Percentiles rank a stretch among this genome's conserved stretches.
phyloP scores from a whole-genome alignment of 192 early-diverging fungal species.

The Jimgerdemannia lactiflua region DNA sequence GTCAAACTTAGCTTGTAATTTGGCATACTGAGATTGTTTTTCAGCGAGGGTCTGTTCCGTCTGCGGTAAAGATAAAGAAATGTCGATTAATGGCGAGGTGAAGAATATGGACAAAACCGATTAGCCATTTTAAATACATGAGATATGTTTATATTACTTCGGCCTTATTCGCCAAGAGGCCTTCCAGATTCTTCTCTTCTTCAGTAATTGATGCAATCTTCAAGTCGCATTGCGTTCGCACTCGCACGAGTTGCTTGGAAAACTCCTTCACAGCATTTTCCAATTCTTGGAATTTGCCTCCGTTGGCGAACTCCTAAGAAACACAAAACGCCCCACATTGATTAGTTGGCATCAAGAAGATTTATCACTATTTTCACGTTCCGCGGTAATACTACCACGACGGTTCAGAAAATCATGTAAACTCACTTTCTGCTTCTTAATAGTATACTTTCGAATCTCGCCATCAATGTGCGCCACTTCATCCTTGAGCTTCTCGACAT shows the following conservation, averaged over 20 bases:
- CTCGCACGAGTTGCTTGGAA: conserved; percentile 76
- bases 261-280: conserved; percentile 73
- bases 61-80: conserved; percentile 18
- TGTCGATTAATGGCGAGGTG: too few species aligned
- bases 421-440: conserved; percentile 10
- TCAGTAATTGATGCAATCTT: conserved; percentile 74
- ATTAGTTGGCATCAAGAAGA: too few species aligned
- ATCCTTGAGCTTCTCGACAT: conserved; percentile 50
- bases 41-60: conserved; percentile 40
- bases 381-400: too few species aligned
- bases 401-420: too few species aligned
- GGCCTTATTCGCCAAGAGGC: conserved; percentile 29
- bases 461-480: conserved; percentile 66
- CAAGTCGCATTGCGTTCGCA: conserved; percentile 84
- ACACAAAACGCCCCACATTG: neutral
- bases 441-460: conserved; percentile 42
- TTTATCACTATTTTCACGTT: too few species aligned
- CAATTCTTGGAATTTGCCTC: conserved; percentile 64
- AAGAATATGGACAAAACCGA: neutral
- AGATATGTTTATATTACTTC: conserved; percentile 30
- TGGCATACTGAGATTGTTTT: conserved; percentile 31
- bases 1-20: conserved; percentile 43
- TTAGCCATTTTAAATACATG: neutral
- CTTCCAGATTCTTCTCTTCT: conserved; percentile 53
- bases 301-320: conserved; percentile 51